Percentiles rank a stretch among this genome's conserved stretches.
Conservation (phyloP, 1,284 basidiomycete genomes). For the Trichosporon faecale region DNA sequence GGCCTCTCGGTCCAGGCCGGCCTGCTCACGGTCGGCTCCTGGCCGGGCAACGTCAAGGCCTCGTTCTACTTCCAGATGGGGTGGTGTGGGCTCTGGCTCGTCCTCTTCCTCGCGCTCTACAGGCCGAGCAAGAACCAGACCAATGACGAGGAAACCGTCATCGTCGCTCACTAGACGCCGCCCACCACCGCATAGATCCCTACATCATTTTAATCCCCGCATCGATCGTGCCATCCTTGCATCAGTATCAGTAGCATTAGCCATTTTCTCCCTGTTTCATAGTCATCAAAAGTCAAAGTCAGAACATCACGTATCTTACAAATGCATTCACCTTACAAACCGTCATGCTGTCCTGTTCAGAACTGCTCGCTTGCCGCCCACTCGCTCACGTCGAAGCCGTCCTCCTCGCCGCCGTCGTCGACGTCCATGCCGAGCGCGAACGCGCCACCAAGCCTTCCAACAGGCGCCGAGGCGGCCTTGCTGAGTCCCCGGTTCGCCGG, state of each 20-base stretch:
- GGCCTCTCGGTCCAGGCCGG: slow-evolving; percentile 47
- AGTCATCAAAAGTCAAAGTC: background rate
- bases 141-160: background rate
- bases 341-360: slow-evolving; percentile 14
- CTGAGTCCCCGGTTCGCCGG: slow-evolving; percentile 20
- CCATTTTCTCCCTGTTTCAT: background rate
- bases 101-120: slow-evolving; percentile 40
- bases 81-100: slow-evolving; percentile 38
- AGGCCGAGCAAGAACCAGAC: slow-evolving; percentile 26
- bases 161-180: background rate
- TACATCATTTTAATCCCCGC: background rate
- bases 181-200: background rate
- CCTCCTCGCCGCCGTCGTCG: slow-evolving; percentile 31
- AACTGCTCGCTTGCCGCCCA: slow-evolving; percentile 39
- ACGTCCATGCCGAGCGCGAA: slow-evolving; percentile 39
- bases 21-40: slow-evolving; percentile 39
- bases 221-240: no score
- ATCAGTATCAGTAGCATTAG: background rate
- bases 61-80: slow-evolving; percentile 44
- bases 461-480: slow-evolving; percentile 45
- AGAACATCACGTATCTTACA: background rate
- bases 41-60: slow-evolving; percentile 38
- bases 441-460: slow-evolving; percentile 30
- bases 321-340: slow-evolving; percentile 7
- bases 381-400: slow-evolving; percentile 46